Percentiles rank a stretch among this genome's conserved stretches.
Conservation (phyloP, 1,284 basidiomycete species). For the Xerocomus nothofagi region DNA sequence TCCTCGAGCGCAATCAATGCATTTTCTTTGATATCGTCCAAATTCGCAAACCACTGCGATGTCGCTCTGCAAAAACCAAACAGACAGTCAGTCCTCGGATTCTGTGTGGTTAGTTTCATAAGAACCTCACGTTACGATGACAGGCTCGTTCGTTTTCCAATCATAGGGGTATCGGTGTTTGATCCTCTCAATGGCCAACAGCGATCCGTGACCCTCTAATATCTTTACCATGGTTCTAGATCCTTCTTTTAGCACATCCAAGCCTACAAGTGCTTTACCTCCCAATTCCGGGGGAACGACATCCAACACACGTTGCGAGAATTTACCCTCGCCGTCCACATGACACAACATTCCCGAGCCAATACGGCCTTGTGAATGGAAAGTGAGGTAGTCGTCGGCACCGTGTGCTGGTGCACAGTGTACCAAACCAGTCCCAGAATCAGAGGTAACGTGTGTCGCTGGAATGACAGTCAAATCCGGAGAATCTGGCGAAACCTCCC, state of each 20-base stretch:
- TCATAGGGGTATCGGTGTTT: conserved; percentile 95
- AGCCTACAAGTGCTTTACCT: conserved; percentile 58
- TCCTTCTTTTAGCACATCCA: conserved; percentile 74
- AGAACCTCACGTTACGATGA: conserved; percentile 76
- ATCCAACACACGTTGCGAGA: conserved; percentile 55
- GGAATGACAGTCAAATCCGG: conserved; percentile 44
- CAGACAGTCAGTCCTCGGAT: conserved; percentile 9
- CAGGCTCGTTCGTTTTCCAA: conserved; percentile 93
- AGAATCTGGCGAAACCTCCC: conserved; percentile 5
- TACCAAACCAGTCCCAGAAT: conserved; percentile 95
- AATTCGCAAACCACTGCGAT: conserved; percentile 96
- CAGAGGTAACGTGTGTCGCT: conserved; percentile 76
- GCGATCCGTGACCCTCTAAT: conserved; percentile 55
- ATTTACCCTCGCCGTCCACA: conserved; percentile 81
- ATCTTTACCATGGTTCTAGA: conserved; percentile 66
- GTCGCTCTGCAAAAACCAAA: conserved; percentile 68
- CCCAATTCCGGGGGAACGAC: conserved; percentile 49
- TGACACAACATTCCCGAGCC: conserved; percentile 62
- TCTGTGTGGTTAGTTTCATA: neutral
- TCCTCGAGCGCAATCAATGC: conserved; percentile 72
- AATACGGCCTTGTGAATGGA: conserved; percentile 53
- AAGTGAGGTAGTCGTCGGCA: conserved; percentile 86
- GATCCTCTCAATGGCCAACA: conserved; percentile 72
- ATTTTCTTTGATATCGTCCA: conserved; percentile 78
- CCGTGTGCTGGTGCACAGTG: conserved; percentile 97